Conservation (phyloP, 352 stramenopile genomes). For the Globisporangium rhizosaccharum region DNA sequence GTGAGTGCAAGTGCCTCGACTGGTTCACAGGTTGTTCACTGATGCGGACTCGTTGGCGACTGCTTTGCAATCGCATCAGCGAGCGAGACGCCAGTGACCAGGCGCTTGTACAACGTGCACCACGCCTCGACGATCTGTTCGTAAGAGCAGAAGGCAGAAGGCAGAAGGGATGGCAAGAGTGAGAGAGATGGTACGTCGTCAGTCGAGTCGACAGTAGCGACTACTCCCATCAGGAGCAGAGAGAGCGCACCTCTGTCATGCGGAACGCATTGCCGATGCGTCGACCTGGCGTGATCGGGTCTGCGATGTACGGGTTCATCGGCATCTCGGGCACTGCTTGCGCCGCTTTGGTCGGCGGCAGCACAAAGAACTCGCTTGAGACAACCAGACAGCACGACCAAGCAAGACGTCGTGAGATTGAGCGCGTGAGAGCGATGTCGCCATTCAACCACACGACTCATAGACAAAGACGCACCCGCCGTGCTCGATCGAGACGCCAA, state of each 20-base stretch:
- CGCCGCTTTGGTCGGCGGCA: slow-evolving; percentile 39
- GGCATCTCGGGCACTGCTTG: slow-evolving; percentile 24
- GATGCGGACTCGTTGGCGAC: background rate
- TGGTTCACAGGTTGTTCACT: background rate
- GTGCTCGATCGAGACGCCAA: slow-evolving; percentile 70
- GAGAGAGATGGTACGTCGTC: too few species aligned
- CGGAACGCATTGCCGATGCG: slow-evolving; percentile 81
- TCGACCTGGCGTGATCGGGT: slow-evolving; percentile 61
- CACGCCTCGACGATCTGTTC: slow-evolving; percentile 34
- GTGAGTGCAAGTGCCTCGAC: background rate
- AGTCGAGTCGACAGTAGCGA: too few species aligned
- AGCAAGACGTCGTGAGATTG: background rate
- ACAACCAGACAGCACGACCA: background rate
- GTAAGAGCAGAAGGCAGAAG: background rate
- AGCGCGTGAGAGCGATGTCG: background rate
- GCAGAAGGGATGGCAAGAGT: too few species aligned
- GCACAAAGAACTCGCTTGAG: slow-evolving; percentile 65
- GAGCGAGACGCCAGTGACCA: slow-evolving; percentile 21
- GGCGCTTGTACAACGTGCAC: slow-evolving; percentile 27
- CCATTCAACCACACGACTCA: background rate
- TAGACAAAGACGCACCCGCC: slow-evolving; percentile 39
- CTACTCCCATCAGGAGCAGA: background rate
- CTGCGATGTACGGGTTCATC: slow-evolving; percentile 60
- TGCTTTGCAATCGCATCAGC: slow-evolving; percentile 6
- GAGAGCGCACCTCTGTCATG: slow-evolving; percentile 58